Evolutionary conservation across 805 yeast genomes (phyloP).

Genomic region (Ogataea thermomethanolica): DNA sequence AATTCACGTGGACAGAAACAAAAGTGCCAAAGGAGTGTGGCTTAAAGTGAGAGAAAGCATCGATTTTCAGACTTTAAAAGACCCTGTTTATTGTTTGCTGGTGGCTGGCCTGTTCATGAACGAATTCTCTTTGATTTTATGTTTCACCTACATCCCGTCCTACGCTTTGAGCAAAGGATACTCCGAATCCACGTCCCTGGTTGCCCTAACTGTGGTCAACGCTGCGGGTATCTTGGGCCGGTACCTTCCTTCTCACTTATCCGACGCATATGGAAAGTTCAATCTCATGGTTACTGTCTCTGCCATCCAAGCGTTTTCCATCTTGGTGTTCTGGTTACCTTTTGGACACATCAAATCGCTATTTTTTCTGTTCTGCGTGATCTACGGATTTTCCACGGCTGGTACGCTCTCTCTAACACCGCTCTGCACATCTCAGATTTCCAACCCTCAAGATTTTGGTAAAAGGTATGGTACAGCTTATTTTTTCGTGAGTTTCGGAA

Average conservation of each 20-base stretch:
- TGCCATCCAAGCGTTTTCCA: constrained; percentile 39
- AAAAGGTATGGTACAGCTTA: constrained; percentile 68
- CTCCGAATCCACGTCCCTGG: constrained; percentile 38
- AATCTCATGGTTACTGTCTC: constrained; percentile 39
- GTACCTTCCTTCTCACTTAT: constrained; percentile 41
- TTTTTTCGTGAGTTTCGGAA: constrained; percentile 42
- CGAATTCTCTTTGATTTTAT: constrained; percentile 52
- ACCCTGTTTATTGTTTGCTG: constrained; percentile 38
- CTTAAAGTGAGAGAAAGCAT: constrained; percentile 28
- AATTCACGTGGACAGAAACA: constrained; percentile 9
- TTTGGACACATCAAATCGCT: constrained; percentile 44
- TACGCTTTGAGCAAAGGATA: constrained; percentile 52
- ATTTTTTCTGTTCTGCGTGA: constrained; percentile 48
- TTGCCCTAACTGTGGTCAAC: constrained; percentile 45
- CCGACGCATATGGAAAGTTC: constrained; percentile 45
- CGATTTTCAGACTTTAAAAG: constrained; percentile 40
- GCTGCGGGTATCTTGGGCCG: constrained; percentile 44
- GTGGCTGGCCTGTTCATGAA: constrained; percentile 42
- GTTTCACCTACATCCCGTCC: constrained; percentile 53
- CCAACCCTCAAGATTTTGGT: constrained; percentile 64
- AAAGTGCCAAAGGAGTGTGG: constrained; percentile 6
- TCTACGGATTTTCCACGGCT: constrained; percentile 59
- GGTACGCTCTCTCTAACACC: constrained; percentile 65
- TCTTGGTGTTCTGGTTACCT: constrained; percentile 60
- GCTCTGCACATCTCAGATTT: constrained; percentile 63